Evolutionary conservation across 2,329 filamentous ascomycete genomes (phyloP), one percentile per base, ranked within the genome.

Genomic region (Coleophoma eucalyptorum): DNA sequence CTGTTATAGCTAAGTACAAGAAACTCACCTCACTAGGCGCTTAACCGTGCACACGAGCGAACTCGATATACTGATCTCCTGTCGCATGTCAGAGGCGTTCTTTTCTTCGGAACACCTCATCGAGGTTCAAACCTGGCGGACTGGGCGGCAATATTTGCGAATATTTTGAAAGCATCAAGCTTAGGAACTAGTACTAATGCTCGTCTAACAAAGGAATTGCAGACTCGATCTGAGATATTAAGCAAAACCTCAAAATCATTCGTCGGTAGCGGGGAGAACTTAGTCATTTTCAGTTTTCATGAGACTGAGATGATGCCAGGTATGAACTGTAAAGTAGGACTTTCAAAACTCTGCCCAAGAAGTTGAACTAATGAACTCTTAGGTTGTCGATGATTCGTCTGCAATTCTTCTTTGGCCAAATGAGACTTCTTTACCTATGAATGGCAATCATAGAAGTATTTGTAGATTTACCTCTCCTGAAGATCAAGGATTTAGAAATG

Each of bases 51-150:
- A 12, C 11, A 41, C 33, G 46, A 45, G 47, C 42, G 26, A 50
- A 35, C 19, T 18, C 11, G 43, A 16, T 40, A 50, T 44, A 48
- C 8, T 12, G 8, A 8, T 40, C 15, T 52, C 26, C 46, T 49
- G 19, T 32, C 34, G 20, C 18, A 34, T 18, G 46, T 46, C 20
- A n/a, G 15, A 10, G 51, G 51, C 2, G 43, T 49, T 5, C 40
- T 33, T 20, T 54, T 54, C 20, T 50, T 50, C 19, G 48, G 51
- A 2, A 54, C 51, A 11, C 51, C 51, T 13, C 51, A 54, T 18
- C 26, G 44, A 20, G 51, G 48, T 21, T 38, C 48, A 31, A 26
- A 43, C 18, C 18, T 46, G 18, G 51, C 51, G 15, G 13, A 21
- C 15, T 48, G 45, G 45, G 32, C 47, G 11, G 8, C 10, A 12